Evolutionary conservation across 106 monocot genomes (phyloP).

Genomic region (Dioscorea dumetorum): DNA sequence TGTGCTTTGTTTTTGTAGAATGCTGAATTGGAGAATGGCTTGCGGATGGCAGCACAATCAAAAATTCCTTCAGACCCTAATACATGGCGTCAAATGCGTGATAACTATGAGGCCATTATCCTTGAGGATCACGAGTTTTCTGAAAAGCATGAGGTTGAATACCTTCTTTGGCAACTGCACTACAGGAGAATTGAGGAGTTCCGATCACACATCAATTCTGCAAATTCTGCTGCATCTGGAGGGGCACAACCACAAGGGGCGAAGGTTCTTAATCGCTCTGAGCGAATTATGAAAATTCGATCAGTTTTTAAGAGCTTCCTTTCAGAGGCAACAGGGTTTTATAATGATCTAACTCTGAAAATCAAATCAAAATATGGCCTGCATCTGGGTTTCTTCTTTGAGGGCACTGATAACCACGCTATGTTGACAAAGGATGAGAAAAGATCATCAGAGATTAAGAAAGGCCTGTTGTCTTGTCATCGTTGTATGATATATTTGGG

Average conservation of each 20-base stretch:
- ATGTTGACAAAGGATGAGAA: conserved; percentile 55
- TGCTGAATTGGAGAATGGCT: conserved; percentile 64
- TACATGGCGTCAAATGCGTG: conserved; percentile 89
- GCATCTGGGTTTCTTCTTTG: conserved; percentile 62
- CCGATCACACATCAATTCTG: conserved; percentile 55
- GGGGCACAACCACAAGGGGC: conserved; percentile 36
- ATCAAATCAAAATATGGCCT: conserved; percentile 80
- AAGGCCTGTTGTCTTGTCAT: conserved; percentile 83
- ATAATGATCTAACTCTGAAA: conserved; percentile 88
- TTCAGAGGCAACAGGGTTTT: conserved; percentile 92
- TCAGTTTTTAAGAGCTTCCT: conserved; percentile 78
- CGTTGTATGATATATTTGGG: conserved; percentile 92
- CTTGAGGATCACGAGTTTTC: conserved; percentile 87
- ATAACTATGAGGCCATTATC: conserved; percentile 85
- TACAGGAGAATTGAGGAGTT: conserved; percentile 93
- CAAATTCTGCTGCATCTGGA: conserved; percentile 45
- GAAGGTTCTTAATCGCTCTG: conserved; percentile 32
- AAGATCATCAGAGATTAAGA: conserved; percentile 52
- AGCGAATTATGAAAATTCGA: conserved; percentile 69
- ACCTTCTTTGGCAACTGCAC: conserved; percentile 87
- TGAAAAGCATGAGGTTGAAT: conserved; percentile 72
- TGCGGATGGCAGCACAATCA: conserved; percentile 64
- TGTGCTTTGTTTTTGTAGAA: conserved; percentile 43
- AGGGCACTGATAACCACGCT: conserved; percentile 43
- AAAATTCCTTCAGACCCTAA: conserved; percentile 89